Conservation (phyloP, 1,284 basidiomycete genomes). For the Trichosporon faecale region DNA sequence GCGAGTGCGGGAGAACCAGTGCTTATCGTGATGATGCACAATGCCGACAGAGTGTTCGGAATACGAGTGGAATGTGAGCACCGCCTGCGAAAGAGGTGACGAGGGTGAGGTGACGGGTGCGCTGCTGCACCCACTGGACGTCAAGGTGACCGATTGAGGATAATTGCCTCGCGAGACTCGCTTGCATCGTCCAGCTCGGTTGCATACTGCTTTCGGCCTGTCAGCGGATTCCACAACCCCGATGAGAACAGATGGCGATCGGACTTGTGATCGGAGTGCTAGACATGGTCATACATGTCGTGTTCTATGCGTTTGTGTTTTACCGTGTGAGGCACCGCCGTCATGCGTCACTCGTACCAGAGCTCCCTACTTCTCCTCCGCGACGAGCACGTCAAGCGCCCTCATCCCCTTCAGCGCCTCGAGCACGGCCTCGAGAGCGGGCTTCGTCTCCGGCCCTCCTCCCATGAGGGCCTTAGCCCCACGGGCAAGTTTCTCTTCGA, state of each 20-base stretch:
- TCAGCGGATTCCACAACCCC: no score
- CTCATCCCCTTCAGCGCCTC: background rate
- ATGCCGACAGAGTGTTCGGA: background rate
- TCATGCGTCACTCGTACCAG: background rate
- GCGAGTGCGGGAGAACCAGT: background rate
- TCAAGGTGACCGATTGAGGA: background rate
- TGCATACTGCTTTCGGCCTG: no score
- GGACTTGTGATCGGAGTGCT: background rate
- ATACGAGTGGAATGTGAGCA: background rate
- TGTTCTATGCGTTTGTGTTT: background rate
- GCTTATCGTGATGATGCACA: background rate
- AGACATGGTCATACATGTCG: background rate
- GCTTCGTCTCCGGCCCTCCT: background rate
- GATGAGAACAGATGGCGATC: background rate
- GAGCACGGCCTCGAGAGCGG: background rate
- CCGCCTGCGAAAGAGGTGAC: no score
- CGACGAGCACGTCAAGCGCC: background rate
- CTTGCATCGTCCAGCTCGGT: background rate
- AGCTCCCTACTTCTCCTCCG: background rate
- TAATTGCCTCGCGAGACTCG: background rate
- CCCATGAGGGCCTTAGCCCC: constrained; percentile 6
- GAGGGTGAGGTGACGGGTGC: background rate
- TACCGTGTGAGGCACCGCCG: background rate
- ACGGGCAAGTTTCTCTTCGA: constrained; percentile 3
- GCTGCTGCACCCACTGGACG: background rate